These are phyloP conservation scores for Tylopilus felleus DNA, from an alignment of 768 basidiomycete genomes.

Conservation along the genomic window DNA sequence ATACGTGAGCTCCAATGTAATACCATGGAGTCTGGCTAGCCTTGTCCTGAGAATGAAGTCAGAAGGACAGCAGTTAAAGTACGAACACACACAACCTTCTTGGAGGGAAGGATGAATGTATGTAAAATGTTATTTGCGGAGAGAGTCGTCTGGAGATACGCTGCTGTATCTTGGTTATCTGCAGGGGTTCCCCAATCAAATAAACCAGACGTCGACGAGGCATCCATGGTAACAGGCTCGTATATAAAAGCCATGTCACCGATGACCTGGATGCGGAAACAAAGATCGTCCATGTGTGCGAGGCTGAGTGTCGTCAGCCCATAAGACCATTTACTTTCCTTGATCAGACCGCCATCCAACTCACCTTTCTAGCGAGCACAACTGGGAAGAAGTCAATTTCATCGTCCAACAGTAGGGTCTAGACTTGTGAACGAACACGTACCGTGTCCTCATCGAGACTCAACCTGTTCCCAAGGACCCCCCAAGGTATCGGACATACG, in stretches of 20 bases:
- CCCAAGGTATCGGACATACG: slow-evolving; percentile 31
- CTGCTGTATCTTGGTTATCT: slow-evolving; percentile 32
- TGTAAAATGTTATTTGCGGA: slow-evolving; percentile 37
- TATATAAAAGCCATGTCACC: slow-evolving; percentile 46
- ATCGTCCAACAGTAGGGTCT: neutral
- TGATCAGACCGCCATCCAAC: neutral
- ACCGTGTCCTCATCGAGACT: slow-evolving; percentile 41
- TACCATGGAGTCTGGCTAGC: slow-evolving; percentile 35
- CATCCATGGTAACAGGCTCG: slow-evolving; percentile 55
- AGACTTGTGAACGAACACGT: slow-evolving; percentile 13
- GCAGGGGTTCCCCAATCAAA: slow-evolving; percentile 49
- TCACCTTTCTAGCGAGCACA: slow-evolving; percentile 31
- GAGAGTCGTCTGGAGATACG: slow-evolving; percentile 33
- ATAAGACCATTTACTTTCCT: neutral
- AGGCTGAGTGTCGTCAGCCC: slow-evolving; percentile 27
- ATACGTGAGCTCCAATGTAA: slow-evolving; percentile 50
- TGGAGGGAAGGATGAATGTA: slow-evolving; percentile 47
- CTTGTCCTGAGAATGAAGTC: slow-evolving; percentile 30
- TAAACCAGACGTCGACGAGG: slow-evolving; percentile 39
- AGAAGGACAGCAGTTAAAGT: neutral
- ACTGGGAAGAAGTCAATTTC: slow-evolving; percentile 9
- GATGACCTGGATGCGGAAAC: slow-evolving; percentile 42
- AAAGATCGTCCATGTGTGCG: slow-evolving; percentile 35
- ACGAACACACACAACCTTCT: slow-evolving; percentile 35
- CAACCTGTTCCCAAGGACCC: slow-evolving; percentile 26